phyloP scores from a whole-genome alignment of 2,329 filamentous ascomycete genomes.

The Aspergillus arachidicola region DNA sequence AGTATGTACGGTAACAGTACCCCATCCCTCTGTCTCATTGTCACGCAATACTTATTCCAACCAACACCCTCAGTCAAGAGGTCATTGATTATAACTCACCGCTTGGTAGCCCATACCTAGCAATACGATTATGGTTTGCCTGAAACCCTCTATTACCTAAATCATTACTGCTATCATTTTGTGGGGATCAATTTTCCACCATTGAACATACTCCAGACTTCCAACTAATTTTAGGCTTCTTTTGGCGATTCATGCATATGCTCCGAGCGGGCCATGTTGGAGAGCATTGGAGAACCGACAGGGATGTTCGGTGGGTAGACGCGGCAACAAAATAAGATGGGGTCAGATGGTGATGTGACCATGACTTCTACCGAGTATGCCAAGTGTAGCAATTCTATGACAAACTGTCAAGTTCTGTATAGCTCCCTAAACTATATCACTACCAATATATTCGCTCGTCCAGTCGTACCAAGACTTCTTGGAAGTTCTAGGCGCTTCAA shows the following conservation, averaged over 20 bases:
- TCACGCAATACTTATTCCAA: not conserved
- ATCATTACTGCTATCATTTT: not conserved
- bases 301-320: not conserved
- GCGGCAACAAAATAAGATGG: not conserved
- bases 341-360: not conserved
- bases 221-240: not conserved
- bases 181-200: constrained; percentile 5
- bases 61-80: not conserved
- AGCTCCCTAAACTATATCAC: not conserved
- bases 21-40: not conserved
- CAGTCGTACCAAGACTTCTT: constrained; percentile 1
- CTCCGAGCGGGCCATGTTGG: not conserved
- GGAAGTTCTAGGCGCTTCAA: not conserved
- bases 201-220: not conserved
- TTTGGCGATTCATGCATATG: not conserved
- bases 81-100: not conserved
- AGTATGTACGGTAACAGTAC: not conserved
- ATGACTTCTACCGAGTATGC: not conserved
- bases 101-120: not conserved
- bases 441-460: not conserved
- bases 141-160: not conserved
- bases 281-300: not conserved
- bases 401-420: not conserved
- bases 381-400: not conserved
- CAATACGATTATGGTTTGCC: not conserved